These are phyloP conservation scores for Claviceps fusiformis DNA, from an alignment of 2,329 filamentous ascomycete genomes.

Conservation along the genomic window DNA sequence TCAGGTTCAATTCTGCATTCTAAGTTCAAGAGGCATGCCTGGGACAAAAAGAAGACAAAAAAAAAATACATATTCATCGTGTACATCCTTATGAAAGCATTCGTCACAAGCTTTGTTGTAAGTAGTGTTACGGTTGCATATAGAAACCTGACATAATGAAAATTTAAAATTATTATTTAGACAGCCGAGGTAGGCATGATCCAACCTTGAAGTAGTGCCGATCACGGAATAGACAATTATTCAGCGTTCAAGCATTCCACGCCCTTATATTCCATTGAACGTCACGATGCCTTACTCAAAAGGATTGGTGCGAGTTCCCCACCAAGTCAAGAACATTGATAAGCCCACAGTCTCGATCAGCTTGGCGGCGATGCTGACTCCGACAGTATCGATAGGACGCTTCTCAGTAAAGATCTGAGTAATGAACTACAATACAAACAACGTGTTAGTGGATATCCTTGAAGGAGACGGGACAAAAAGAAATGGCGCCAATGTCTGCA, in stretches of 20 bases:
- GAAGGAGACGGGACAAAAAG: neutral
- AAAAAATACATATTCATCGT: neutral
- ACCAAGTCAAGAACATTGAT: constrained; percentile 88
- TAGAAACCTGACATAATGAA: neutral
- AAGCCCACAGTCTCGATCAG: constrained; percentile 87
- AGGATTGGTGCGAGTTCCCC: constrained; percentile 89
- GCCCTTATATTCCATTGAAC: neutral
- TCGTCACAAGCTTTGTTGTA: neutral
- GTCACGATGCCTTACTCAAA: constrained; percentile 47
- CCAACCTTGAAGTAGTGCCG: neutral
- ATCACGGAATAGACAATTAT: neutral
- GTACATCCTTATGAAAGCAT: neutral
- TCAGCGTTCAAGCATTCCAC: neutral
- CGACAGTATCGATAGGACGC: constrained; percentile 79
- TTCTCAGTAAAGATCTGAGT: constrained; percentile 82
- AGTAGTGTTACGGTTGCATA: neutral
- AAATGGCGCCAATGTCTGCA: neutral
- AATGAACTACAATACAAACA: constrained; percentile 50
- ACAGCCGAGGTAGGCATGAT: neutral
- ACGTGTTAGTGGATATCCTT: neutral
- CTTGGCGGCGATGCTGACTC: constrained; percentile 71
- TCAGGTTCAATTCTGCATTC: constrained; percentile 19
- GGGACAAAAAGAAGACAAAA: neutral
- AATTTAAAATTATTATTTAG: constrained; percentile 1
- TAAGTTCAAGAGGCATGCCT: constrained; percentile 3